Evolutionary conservation across 805 yeast genomes (phyloP), one percentile per base, ranked within the genome.

Genomic region (Metschnikowia henanensis): DNA sequence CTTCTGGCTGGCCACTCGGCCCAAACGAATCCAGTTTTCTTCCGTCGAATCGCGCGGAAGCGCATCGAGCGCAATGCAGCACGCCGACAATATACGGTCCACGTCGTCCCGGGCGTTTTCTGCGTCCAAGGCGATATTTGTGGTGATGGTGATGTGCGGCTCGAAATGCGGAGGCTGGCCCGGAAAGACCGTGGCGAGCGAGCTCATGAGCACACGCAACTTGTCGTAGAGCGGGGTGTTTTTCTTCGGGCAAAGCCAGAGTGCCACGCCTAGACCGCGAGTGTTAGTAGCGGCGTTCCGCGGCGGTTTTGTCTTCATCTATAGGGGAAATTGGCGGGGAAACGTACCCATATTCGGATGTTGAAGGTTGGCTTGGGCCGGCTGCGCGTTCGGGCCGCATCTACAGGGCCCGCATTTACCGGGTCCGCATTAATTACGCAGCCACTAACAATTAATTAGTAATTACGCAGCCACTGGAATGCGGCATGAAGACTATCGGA

Each of bases 131-230:
- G 62, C 66, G 25, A 87, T 66, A 45, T 79, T 75, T n/a, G 88
- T 74, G 2, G 89, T 80, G 21, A 87, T 72, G 1, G 95, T 87
- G 28, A 87, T 72, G 58, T 87, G 95, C 3, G 95, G 95, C 49
- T 79, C 85, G 53, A 86, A 81, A 23, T 56, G 60, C 2, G 85
- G 84, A 1, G 89, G 81, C 43, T 62, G 73, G 39, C 81, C 84
- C 9, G 86, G 85, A 56, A 87, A 84, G n/a, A 85, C 65, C 1
- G 91, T 83, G 33, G 76, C 77, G 28, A 87, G 61, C 8, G 89
- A 81, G n/a, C 75, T 67, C 61, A 83, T 82, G 29, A 84, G 67
- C 16, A 84, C 77, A 12, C 68, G 65, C 18, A 87, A 61, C 37
- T 79, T 77, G 38, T 82, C 87, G 53, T 76, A 61, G 18, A 83